Evolutionary conservation across 257 asterid species (phyloP).

Genomic region (Solanum commersonii): DNA sequence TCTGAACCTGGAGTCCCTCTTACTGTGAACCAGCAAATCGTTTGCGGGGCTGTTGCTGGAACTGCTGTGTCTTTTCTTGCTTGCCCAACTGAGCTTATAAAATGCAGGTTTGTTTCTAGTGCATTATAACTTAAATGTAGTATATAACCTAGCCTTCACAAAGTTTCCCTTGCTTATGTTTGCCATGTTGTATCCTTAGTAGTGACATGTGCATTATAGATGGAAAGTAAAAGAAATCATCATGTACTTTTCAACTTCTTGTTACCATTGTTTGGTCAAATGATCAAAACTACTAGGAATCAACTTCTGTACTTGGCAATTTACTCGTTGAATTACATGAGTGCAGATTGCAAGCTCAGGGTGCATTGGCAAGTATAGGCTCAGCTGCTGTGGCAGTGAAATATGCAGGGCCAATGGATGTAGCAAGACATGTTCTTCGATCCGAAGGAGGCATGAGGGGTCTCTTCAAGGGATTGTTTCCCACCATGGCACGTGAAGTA

Average conservation of each 20-base stretch:
- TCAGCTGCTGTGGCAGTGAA: conserved; percentile 36
- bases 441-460: conserved; percentile 61
- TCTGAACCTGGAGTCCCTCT: conserved; percentile 69
- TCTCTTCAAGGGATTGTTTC: conserved; percentile 67
- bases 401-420: conserved; percentile 78
- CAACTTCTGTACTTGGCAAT: neutral
- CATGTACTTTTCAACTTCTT: neutral
- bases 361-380: conserved; percentile 39
- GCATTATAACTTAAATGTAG: neutral
- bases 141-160: neutral
- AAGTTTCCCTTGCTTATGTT: neutral
- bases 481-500: conserved; percentile 72
- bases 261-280: neutral
- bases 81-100: conserved; percentile 86
- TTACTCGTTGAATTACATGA: neutral
- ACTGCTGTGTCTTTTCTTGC: conserved; percentile 74
- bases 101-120: conserved; percentile 60
- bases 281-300: neutral
- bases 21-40: conserved; percentile 57
- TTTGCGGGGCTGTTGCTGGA: conserved; percentile 92
- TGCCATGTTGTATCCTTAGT: neutral
- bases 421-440: conserved; percentile 59
- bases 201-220: neutral
- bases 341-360: conserved; percentile 80
- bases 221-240: neutral